Evolutionary conservation across 768 basidiomycete genomes (phyloP), one percentile per base, ranked within the genome.

Genomic region (Roridomyces roridus): DNA sequence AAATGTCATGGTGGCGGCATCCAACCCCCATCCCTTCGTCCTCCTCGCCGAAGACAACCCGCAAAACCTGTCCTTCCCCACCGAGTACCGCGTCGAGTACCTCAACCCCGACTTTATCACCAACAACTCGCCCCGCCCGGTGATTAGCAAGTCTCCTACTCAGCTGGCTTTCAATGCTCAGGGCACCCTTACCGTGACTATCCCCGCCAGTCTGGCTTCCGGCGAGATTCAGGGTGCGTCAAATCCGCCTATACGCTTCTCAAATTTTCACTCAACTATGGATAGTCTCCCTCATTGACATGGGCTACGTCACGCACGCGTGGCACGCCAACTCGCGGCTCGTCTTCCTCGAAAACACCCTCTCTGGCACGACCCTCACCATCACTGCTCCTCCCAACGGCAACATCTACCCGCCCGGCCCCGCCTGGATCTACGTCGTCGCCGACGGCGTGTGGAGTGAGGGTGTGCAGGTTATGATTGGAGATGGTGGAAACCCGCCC

Each of bases 1-100:
- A 14, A 74, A 76, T 43, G 67, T 85, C 57, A 72, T 85, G 77
- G 76, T 85, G 24, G 80, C n/a, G n/a, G n/a, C n/a, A n/a, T n/a
- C n/a, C n/a, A n/a, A n/a, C n/a, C n/a, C n/a, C n/a, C n/a, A n/a
- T 65, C 53, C 77, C 7, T 69, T 71, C 24, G 62, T 77, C 59
- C 79, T 78, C 70, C 39, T 40, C 17, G 45, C 44, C n/a, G n/a
- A n/a, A n/a, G n/a, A n/a, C n/a, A n/a, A n/a, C 15, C 45, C 28
- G 4, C 43, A 37, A 17, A 39, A n/a, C n/a, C n/a, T n/a, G n/a
- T n/a, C 58, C 36, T 59, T 41, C 52, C 36, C 48, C 7, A 43
- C 43, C 23, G 65, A 66, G 28, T 66, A 64, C 55, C 55, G 72
- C 1, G 69, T 73, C 14, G n/a, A n/a, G n/a, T n/a, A n/a, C n/a